Evolutionary conservation across 202 grass and related monocot genomes (phyloP), one percentile per base, ranked within the genome.

Genomic region (Cymbopogon flexuosus): DNA sequence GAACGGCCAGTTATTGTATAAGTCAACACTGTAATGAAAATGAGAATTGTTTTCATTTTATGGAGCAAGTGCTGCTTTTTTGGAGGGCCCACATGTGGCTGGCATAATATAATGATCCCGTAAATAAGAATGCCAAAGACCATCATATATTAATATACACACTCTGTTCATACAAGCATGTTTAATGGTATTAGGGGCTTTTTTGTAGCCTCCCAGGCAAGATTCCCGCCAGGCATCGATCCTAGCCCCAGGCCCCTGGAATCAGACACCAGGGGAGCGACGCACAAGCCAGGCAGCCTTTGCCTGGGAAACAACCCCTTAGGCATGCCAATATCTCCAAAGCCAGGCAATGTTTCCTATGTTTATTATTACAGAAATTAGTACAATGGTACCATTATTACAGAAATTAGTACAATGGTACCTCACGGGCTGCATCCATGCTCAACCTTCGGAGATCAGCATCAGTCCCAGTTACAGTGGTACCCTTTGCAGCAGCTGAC

Each of bases 371-470:
- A 23, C 35, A 46, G n/a, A 75, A 79, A 76, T 62, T 34, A 80
- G 59, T 41, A 76, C 6, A 9, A 49, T 73, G 34, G 75, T 94
- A 98, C 92, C 95, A 23, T 36, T 75, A 77, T 41, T 60, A 23
- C 35, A 46, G n/a, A 75, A 79, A 76, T 62, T 34, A 80, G 59
- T 41, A 76, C 6, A 9, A 49, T 73, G 34, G 75, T 94, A 98
- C 92, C 95, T 98, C 95, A 79, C 92, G 88, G 47, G 95, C 95
- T 56, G 95, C 95, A 91, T 98, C 95, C 95, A 98, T 95, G 86
- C 95, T 98, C 81, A 98, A 84, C 83, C 95, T 92, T 35, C 95
- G 90, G 76, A 98, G 95, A 85, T 98, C 95, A 37, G 95, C 95
- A 91, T 98, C 95, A 65, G 95, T 98, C 16, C 95, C 95, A 40